Conservation (phyloP, 2,329 filamentous ascomycete genomes). For the Colletotrichum spaethianum region DNA sequence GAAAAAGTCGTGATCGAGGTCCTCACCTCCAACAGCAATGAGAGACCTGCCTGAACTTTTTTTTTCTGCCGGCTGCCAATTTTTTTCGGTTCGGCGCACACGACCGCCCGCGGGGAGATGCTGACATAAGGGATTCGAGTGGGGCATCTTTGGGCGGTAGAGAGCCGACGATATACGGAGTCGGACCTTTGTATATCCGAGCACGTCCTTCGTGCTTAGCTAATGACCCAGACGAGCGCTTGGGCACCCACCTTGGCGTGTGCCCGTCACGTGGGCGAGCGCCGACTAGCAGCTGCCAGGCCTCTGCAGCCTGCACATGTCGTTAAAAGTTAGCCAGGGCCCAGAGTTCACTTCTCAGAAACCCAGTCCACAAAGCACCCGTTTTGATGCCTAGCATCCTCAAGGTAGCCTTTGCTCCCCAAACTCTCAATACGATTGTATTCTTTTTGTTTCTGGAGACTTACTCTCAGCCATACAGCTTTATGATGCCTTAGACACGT, state of each 20-base stretch:
- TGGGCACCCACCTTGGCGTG: too few species aligned
- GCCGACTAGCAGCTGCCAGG: not conserved
- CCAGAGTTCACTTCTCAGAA: not conserved
- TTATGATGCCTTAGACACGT: not conserved
- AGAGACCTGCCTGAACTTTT: constrained; percentile 39
- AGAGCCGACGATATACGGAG: not conserved
- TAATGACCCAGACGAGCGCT: not conserved
- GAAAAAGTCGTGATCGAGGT: constrained; percentile 22
- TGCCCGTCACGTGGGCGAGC: not conserved
- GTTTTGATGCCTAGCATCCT: not conserved
- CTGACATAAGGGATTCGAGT: constrained; percentile 21
- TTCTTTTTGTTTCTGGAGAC: not conserved
- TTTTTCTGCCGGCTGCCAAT: constrained; percentile 40
- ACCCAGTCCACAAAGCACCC: not conserved
- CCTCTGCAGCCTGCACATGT: not conserved
- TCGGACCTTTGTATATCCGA: not conserved
- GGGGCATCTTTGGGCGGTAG: not conserved
- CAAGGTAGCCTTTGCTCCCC: not conserved
- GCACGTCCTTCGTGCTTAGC: accelerated
- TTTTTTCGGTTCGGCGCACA: constrained; percentile 30
- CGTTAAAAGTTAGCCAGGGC: not conserved
- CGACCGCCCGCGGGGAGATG: constrained; percentile 36
- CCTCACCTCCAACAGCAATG: constrained; percentile 24
- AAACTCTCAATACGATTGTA: not conserved
- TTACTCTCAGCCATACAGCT: not conserved